phyloP scores from a whole-genome alignment of 1,284 basidiomycete genomes.

The Mixia osmundae region DNA sequence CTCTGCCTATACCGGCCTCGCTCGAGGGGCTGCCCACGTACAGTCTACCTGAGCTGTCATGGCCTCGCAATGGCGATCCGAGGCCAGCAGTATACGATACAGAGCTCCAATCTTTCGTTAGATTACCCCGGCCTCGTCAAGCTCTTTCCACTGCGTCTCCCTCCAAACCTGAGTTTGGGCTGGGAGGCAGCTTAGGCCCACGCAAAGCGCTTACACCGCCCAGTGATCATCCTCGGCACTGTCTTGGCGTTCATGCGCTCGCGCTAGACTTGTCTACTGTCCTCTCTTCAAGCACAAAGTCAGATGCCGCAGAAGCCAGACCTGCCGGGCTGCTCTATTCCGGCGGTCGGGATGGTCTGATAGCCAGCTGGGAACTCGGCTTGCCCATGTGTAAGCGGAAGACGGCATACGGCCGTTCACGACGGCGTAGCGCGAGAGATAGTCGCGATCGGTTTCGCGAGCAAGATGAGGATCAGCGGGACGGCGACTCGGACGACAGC shows the following conservation, averaged over 20 bases:
- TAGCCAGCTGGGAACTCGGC: constrained; percentile 74
- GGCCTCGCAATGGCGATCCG: too few species aligned
- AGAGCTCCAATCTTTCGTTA: too few species aligned
- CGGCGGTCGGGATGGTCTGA: constrained; percentile 71
- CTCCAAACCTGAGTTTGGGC: too few species aligned
- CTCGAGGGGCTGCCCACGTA: too few species aligned
- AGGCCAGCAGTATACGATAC: too few species aligned
- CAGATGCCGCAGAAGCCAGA: constrained; percentile 22
- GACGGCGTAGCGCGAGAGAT: constrained; percentile 11
- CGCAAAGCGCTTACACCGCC: too few species aligned
- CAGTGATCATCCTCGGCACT: constrained; percentile 63
- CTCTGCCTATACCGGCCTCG: too few species aligned
- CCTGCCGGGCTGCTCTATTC: constrained; percentile 63
- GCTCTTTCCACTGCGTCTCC: too few species aligned
- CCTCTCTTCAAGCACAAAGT: constrained; percentile 24
- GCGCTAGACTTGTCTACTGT: constrained; percentile 65
- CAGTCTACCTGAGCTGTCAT: too few species aligned
- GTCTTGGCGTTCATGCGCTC: constrained; percentile 62
- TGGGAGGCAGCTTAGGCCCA: too few species aligned
- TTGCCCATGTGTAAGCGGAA: constrained; percentile 31
- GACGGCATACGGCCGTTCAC: constrained; percentile 15
- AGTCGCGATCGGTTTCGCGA: constrained; percentile 10
- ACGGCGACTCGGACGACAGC: neutral
- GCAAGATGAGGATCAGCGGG: constrained; percentile 4
- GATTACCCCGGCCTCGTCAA: too few species aligned